Percentiles rank a stretch among this genome's conserved stretches.
phyloP scores from a whole-genome alignment of 2,329 filamentous ascomycete species.

The Aspergillus transmontanensis region DNA sequence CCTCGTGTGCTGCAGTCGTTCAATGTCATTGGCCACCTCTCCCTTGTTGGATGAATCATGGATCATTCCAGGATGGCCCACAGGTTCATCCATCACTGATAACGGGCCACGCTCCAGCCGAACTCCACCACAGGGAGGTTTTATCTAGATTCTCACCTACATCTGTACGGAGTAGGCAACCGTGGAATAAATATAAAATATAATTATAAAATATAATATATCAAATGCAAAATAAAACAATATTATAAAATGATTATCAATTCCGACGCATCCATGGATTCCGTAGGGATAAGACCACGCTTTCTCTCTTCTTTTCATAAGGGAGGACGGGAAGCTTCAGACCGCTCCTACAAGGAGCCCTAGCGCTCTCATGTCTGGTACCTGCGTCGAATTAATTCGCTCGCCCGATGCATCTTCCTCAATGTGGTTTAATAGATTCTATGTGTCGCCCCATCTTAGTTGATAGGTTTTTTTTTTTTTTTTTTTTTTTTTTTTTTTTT shows the following conservation, averaged over 20 bases:
- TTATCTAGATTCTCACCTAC: background rate
- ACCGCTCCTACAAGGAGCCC: background rate
- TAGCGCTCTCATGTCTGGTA: conserved; percentile 5
- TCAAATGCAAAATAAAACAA: background rate
- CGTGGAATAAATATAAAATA: background rate
- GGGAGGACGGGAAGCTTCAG: background rate
- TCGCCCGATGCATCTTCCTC: background rate
- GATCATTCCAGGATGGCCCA: conserved; percentile 5
- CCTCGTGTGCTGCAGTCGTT: background rate
- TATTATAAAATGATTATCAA: background rate
- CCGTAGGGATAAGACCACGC: background rate
- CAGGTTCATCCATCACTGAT: conserved; percentile 8
- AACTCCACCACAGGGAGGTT: background rate
- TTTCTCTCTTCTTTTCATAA: background rate
- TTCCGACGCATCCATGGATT: background rate
- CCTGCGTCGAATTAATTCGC: conserved; percentile 11
- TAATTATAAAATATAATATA: background rate
- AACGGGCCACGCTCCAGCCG: background rate
- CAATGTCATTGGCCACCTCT: background rate
- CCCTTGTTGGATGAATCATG: conserved; percentile 9
- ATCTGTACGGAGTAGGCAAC: no score
- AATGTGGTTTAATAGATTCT: background rate
- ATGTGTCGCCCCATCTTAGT: background rate
- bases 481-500: no score
- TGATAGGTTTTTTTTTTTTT: background rate